Conservation (phyloP, 306 rosid species). For the Psophocarpus tetragonolobus region DNA sequence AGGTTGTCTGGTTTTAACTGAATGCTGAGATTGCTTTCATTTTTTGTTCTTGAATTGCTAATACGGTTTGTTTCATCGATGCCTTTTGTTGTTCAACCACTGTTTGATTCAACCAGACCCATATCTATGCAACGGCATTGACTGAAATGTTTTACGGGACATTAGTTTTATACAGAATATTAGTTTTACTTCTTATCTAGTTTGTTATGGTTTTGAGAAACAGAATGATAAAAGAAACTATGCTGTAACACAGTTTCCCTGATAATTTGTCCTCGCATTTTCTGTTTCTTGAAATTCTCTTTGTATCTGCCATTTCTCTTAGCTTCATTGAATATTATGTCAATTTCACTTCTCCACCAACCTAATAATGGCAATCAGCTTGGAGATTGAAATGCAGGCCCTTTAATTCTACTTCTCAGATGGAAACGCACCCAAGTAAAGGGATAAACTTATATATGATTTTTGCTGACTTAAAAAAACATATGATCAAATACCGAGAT, state of each 20-base stretch:
- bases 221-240: no score
- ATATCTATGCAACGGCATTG: background rate
- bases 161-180: no score
- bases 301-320: background rate
- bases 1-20: background rate
- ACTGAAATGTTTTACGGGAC: no score
- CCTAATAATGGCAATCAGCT: background rate
- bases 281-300: background rate
- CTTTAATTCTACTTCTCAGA: background rate
- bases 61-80: background rate
- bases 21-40: background rate
- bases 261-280: background rate
- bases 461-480: no score
- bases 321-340: background rate
- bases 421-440: background rate
- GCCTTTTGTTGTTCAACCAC: background rate
- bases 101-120: background rate
- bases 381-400: background rate
- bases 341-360: background rate
- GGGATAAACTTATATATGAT: background rate
- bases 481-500: no score
- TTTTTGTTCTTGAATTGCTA: background rate
- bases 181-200: no score
- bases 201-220: no score
- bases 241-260: background rate